Conservation (phyloP, 2,329 filamentous ascomycete species). For the Trichoderma sp. region DNA sequence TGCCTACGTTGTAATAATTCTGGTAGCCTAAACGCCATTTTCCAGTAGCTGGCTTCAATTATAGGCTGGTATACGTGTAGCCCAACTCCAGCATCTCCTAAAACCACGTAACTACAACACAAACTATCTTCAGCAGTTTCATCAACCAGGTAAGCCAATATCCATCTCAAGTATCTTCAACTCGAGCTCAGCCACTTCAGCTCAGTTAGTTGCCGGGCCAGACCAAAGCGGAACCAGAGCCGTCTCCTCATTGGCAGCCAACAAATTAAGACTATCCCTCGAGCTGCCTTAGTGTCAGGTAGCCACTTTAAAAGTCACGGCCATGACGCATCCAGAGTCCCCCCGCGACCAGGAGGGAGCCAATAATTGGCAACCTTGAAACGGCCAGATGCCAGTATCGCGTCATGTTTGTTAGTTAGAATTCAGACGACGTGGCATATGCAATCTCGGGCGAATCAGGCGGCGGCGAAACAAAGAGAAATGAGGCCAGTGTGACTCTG, state of each 20-base stretch:
- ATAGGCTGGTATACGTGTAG: not conserved
- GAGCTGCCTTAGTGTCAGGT: not conserved
- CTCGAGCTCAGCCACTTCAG: not conserved
- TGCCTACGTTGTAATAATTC: not conserved
- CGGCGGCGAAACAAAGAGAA: not conserved
- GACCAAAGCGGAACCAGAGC: not conserved
- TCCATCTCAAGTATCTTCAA: not conserved
- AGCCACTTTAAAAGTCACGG: not conserved
- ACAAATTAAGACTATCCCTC: conserved; percentile 24
- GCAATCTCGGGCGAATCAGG: not conserved
- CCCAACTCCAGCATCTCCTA: not conserved
- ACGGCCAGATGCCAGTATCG: not conserved
- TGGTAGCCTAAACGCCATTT: not conserved
- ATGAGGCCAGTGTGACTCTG: not conserved
- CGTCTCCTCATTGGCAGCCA: conserved; percentile 21
- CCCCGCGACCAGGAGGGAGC: not conserved
- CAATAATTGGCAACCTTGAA: not conserved
- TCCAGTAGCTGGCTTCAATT: not conserved
- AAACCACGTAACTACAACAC: not conserved
- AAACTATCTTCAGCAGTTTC: not conserved
- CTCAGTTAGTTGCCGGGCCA: not conserved
- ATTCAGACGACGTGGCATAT: not conserved
- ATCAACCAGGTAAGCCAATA: not conserved
- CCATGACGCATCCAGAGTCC: not conserved
- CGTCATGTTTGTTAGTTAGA: not conserved